Evolutionary conservation across 768 basidiomycete species (phyloP), one percentile per base, ranked within the genome.

Genomic region (Lepiota brunneoincarnata): DNA sequence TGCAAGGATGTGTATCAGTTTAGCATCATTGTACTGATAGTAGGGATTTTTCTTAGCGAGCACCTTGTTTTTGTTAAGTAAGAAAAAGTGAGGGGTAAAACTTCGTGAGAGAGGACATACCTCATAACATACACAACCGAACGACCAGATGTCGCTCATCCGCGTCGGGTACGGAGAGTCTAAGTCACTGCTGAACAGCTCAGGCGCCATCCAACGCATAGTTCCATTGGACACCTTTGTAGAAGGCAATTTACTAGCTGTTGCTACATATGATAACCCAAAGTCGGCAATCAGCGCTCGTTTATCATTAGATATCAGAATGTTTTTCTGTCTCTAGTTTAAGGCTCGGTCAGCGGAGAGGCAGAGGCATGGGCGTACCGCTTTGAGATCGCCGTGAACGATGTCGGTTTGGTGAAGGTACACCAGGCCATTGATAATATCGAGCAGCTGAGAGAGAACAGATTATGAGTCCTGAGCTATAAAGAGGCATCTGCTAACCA

Each of bases 401-500:
- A 51, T 51, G 6, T 51, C 20, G 26, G 12, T 2, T 24, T 31
- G 24, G 14, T 51, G 49, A 2, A 51, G 28, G 41, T 51, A 40
- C 23, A 6, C 15, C 31, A 51, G 11, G 6, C 49, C 49, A 20
- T 17, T 21, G 21, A 42, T 42, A 18, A 51, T 21, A 17, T 42
- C 49, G 1, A 26, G 12, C 11, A 51, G 31, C 49, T 49, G n/a
- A 17, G 31, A n/a, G 15, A 14, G n/a, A 3, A 31, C 6, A 24
- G 23, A 23, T 7, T 17, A 10, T 6, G n/a, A n/a, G 10, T 39
- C 6, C 20, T n/a, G 11, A 20, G 11, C 20, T 4, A n/a, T 15
- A 6, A 49, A 1, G 28, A 3, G 17, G 15, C 17, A 7, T 21
- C 7, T 10, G n/a, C 59, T 46, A 28, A 62, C 63, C 26, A 64